Conservation (phyloP, 1,139 yeast species). For the Candida sanyaensis region DNA sequence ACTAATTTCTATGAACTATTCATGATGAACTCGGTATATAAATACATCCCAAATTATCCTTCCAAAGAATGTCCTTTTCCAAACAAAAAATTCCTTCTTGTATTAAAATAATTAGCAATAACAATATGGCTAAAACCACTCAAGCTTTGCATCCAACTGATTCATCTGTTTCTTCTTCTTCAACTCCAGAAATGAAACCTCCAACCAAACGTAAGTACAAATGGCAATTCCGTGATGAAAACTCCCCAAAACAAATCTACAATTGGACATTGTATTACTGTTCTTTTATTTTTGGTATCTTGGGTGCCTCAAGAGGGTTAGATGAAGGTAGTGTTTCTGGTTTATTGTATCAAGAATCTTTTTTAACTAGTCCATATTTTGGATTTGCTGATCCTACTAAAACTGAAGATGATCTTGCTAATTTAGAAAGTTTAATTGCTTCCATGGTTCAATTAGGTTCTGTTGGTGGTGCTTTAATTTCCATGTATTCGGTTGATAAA, state of each 20-base stretch:
- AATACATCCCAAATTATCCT: neutral
- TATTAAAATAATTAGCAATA: neutral
- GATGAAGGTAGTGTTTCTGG: slow-evolving; percentile 48
- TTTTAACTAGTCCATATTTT: slow-evolving; percentile 29
- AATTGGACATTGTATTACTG: slow-evolving; percentile 48
- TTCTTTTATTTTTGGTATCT: slow-evolving; percentile 54
- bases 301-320: slow-evolving; percentile 62
- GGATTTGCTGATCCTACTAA: slow-evolving; percentile 46
- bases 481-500: slow-evolving; percentile 46
- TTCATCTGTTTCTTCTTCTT: neutral
- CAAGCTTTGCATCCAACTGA: neutral
- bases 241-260: slow-evolving; percentile 51
- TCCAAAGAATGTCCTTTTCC: neutral
- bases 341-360: slow-evolving; percentile 1
- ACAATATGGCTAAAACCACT: neutral
- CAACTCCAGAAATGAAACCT: neutral
- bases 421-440: slow-evolving; percentile 54
- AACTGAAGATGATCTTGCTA: slow-evolving; percentile 38
- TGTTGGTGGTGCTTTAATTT: slow-evolving; percentile 57
- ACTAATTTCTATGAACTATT: no score
- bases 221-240: slow-evolving; percentile 21
- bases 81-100: neutral
- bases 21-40: neutral
- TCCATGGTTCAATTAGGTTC: slow-evolving; percentile 66
- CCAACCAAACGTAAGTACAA: slow-evolving; percentile 7